Conservation (phyloP, 768 basidiomycete species). For the Mycena amicta region DNA sequence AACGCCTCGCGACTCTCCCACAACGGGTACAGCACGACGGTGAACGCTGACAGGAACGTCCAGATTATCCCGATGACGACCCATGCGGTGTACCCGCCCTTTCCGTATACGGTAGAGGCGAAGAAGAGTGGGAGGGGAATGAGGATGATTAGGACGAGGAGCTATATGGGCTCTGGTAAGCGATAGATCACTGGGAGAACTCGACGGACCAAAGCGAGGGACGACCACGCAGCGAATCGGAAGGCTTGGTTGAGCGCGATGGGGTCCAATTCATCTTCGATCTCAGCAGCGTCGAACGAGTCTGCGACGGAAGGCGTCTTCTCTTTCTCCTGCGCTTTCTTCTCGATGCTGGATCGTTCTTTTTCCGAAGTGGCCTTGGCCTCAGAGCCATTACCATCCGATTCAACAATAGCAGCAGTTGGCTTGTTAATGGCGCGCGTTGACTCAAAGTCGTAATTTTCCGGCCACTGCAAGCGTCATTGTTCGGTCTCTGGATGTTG, state of each 20-base stretch:
- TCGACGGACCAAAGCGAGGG: constrained; percentile 58
- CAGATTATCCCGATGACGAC: constrained; percentile 81
- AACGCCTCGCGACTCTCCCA: constrained; percentile 81
- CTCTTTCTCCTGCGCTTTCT: constrained; percentile 43
- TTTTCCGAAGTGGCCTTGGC: constrained; percentile 4
- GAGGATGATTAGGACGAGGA: constrained; percentile 65
- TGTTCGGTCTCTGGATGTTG: not conserved
- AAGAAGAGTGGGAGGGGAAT: constrained; percentile 90
- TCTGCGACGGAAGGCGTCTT: constrained; percentile 37
- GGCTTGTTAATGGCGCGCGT: constrained; percentile 76
- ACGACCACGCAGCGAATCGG: constrained; percentile 78
- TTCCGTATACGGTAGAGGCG: constrained; percentile 69
- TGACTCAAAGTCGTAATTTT: constrained; percentile 76
- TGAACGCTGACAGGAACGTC: constrained; percentile 75
- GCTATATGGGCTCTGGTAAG: constrained; percentile 36
- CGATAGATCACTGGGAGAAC: not conserved
- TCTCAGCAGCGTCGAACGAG: constrained; percentile 38
- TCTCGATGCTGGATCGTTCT: constrained; percentile 24
- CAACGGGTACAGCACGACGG: constrained; percentile 83
- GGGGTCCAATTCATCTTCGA: constrained; percentile 65
- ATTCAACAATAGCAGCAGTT: constrained; percentile 16
- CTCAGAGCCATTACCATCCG: constrained; percentile 17
- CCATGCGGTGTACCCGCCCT: constrained; percentile 74
- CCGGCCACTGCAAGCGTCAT: constrained; percentile 63
- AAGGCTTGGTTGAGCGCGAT: constrained; percentile 72